These are phyloP conservation scores for Thoreauomyces humboldtii DNA, from an alignment of 192 early-diverging fungal genomes.

Conservation along the genomic window DNA sequence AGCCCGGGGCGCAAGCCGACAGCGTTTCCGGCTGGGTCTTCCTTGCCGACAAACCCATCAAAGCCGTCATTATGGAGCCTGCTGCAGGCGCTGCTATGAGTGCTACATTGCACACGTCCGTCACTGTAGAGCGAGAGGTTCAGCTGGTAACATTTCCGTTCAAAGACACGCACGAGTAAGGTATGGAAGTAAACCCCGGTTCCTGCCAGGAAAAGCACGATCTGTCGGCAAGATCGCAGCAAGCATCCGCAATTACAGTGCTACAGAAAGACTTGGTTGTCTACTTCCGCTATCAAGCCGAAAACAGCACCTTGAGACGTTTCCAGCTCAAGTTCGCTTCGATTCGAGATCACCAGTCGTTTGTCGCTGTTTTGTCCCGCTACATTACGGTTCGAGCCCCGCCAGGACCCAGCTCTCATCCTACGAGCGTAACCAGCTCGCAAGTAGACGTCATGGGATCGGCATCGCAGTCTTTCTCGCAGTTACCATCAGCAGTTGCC, in stretches of 20 bases:
- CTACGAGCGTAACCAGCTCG: too few species aligned
- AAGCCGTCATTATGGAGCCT: not conserved
- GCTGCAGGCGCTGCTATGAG: not conserved
- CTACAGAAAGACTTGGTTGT: not conserved
- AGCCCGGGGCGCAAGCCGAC: not conserved
- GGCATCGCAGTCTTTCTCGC: too few species aligned
- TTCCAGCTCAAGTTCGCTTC: slow-evolving; percentile 14
- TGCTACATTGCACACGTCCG: not conserved
- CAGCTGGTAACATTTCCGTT: not conserved
- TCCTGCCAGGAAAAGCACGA: slow-evolving; percentile 3
- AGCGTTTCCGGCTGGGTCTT: slow-evolving; percentile 4
- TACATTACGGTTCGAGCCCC: not conserved
- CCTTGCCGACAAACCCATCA: slow-evolving; percentile 6
- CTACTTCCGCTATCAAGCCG: not conserved
- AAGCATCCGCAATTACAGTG: not conserved
- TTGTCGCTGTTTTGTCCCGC: not conserved
- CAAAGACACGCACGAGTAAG: too few species aligned
- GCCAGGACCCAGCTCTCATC: not conserved
- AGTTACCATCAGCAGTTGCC: not conserved
- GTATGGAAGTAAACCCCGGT: too few species aligned
- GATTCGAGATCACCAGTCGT: not conserved
- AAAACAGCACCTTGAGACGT: slow-evolving; percentile 1
- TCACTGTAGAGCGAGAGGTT: not conserved
- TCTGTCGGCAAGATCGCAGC: not conserved
- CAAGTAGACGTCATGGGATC: too few species aligned